Percentiles rank a stretch among this genome's conserved stretches.
These are phyloP conservation scores for slime mould (Dictyostelium discoideum) DNA, from an alignment of 78 protist species.

Conservation along the genomic window dicty_2.7 NC_007088.5:7603501-7604000, in stretches of 20 bases:
- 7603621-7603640: background rate
- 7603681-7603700: background rate
- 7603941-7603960: no score
- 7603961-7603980: no score
- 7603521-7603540: background rate
- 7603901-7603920: no score
- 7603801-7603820: background rate
- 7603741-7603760: background rate
- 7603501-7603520: slow-evolving; percentile 8
- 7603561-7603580: background rate
- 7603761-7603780: background rate
- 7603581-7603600: background rate
- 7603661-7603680: background rate
- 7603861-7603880: no score
- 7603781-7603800: background rate
- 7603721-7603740: background rate
- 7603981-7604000: no score
- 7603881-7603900: no score
- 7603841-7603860: no score
- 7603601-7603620: background rate
- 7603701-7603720: background rate
- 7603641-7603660: background rate
- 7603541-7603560: background rate
- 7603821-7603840: background rate
- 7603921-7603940: no score